Conservation (phyloP, 2,329 filamentous ascomycete species). For the Camptophora hylomeconis region DNA sequence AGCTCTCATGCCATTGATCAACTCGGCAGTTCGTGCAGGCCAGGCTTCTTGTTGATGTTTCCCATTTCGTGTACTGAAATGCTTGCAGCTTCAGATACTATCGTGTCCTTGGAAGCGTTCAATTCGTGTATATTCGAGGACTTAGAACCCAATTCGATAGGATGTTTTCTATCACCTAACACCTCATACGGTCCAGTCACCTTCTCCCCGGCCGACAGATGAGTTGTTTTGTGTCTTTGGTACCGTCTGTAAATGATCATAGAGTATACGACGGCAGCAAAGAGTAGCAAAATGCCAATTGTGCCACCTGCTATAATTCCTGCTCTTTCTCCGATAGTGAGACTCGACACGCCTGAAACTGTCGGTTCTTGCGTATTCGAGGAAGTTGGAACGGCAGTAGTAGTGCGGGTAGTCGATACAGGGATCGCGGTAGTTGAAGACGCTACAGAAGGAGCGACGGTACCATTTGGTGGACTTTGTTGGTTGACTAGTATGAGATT, state of each 20-base stretch:
- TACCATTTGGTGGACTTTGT: background rate
- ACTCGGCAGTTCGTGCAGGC: slow-evolving; percentile 2
- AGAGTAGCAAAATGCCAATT: background rate
- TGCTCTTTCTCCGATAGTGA: too few species aligned
- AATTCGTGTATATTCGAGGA: background rate
- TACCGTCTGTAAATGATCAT: background rate
- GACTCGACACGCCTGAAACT: too few species aligned
- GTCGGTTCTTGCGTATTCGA: background rate
- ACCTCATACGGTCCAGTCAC: slow-evolving; percentile 1
- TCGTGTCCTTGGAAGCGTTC: background rate
- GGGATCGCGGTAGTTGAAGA: background rate
- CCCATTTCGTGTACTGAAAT: background rate
- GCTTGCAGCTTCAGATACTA: background rate
- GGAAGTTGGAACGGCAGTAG: background rate
- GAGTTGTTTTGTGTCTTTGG: background rate
- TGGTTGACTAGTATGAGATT: slow-evolving; percentile 2
- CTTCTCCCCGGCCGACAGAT: background rate
- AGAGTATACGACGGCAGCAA: background rate
- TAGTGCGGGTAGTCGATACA: background rate
- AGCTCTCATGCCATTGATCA: too few species aligned
- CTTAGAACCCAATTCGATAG: background rate
- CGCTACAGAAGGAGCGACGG: background rate
- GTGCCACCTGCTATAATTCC: background rate
- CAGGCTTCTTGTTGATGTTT: background rate
- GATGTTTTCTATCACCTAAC: slow-evolving; percentile 1